Evolutionary conservation across 1,139 yeast genomes (phyloP), one percentile per base, ranked within the genome.

Genomic region (Groenewaldozyma sp.): DNA sequence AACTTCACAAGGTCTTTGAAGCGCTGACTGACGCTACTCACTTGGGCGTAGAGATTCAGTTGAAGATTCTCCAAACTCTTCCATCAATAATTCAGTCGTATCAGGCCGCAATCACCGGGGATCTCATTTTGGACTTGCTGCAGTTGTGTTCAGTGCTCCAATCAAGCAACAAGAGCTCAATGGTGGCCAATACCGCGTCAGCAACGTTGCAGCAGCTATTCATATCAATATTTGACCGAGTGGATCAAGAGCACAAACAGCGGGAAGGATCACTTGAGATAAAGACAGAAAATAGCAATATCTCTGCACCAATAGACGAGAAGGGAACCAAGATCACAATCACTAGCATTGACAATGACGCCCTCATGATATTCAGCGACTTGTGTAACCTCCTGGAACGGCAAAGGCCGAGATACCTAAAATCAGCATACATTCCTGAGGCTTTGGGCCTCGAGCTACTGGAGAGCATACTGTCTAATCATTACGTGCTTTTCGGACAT

Each of bases 131-230:
- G 5, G 73, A 73, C 41, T 58, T 86, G n/a, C 62, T 88, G 31
- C 65, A 66, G 17, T 74, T 91, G 5, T 84, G 95, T 53, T 71
- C 93, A 0, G 70, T 76, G 31, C 67, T 91, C 38, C 87, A 84
- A 38, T 66, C 76, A 6, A 72, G 76, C 16, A 82, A 76, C 46
- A 82, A 81, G 50, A 71, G 79, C 3, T 76, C 82, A 0, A 82
- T 83, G 46, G 95, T 91, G 3, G 71, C 76, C n/a, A 88, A 87
- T 51, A 83, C 97, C 0, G 96, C 96, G 0, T 77, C 86, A 36
- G 98, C 97, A 2, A 86, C 97, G 1, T 70, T 87, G 36, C 94
- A 87, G 49, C 97, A 91, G 56, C 63, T 91, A 35, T 73, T 87
- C 38, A 75, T 81, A 31, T 74, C 81, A 28, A 71, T 86, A 0